Evolutionary conservation across 2,329 filamentous ascomycete genomes (phyloP).

Genomic region (Plenodomus tracheiphilus): DNA sequence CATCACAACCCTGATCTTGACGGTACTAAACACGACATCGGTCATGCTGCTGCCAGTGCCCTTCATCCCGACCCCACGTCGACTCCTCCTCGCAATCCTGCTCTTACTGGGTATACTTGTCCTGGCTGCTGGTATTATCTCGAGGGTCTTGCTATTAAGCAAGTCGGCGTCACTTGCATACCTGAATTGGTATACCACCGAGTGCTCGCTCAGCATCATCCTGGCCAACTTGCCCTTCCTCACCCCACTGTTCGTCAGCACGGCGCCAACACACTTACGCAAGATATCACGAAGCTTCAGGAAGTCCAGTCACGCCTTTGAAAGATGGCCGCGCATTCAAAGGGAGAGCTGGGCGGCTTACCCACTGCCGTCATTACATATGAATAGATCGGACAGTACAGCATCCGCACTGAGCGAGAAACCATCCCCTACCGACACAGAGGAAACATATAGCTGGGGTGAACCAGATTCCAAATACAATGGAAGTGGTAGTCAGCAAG

Average conservation of each 20-base stretch:
- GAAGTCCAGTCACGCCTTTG: constrained; percentile 13
- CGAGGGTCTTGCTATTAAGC: constrained; percentile 16
- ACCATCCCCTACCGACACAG: not conserved
- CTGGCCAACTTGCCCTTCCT: constrained; percentile 37
- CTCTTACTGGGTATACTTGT: constrained; percentile 19
- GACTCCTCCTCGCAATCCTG: constrained; percentile 23
- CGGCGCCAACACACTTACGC: constrained; percentile 15
- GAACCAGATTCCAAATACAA: not conserved
- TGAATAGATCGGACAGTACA: not conserved
- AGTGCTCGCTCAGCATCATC: constrained; percentile 19
- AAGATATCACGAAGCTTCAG: constrained; percentile 4
- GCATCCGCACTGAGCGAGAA: not conserved
- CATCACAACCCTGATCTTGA: constrained; percentile 16
- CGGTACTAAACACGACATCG: constrained; percentile 18
- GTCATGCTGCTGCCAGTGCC: constrained; percentile 27
- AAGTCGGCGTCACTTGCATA: constrained; percentile 5
- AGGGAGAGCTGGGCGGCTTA: constrained; percentile 1
- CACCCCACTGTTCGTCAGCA: constrained; percentile 23
- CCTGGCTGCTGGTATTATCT: constrained; percentile 18
- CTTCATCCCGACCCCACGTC: constrained; percentile 34
- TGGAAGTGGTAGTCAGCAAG: not conserved
- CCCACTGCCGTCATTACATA: not conserved
- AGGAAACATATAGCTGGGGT: not conserved
- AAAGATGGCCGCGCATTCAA: constrained; percentile 20
- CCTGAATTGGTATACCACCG: constrained; percentile 21